Evolutionary conservation across 129 eudicot genomes (phyloP), one percentile per base, ranked within the genome.

Genomic region (Deinandra increscens): DNA sequence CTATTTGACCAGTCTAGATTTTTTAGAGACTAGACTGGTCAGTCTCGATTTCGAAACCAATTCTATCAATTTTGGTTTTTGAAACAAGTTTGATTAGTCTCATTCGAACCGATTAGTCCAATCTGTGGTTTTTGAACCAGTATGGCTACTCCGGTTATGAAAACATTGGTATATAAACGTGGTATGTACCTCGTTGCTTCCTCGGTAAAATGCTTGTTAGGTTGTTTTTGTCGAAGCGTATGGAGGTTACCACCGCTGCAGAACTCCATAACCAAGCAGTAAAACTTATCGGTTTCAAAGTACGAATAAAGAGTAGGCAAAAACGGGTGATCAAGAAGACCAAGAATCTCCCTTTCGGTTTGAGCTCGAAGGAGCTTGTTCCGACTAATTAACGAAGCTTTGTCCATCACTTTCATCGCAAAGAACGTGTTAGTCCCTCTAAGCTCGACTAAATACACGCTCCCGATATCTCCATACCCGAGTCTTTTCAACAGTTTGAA

Each of bases 351-450:
- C 73, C 60, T 68, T 63, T 88, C 96, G 4, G 91, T 88, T 50
- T 88, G 85, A 50, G 96, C 92, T 41, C 96, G 73, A 54, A 85
- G 82, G 4, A 88, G 72, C 65, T 88, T 88, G 54, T 88, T 88
- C 43, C 96, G 79, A 66, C 91, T 85, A 6, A 89, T 91, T 50
- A 88, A 77, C 12, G 96, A 85, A 13, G 85, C 83, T 60, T 85
- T 88, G 71, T 88, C 96, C 96, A 88, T 88, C 9, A 85, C 87
- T 72, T 88, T 88, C 91, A 88, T 88, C 3, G 96, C 96, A 61
- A 83, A 88, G 66, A 60, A 82, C 31, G 91, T 38, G 39, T 74
- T 81, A 18, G 91, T 85, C 53, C 87, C 89, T 75, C 81, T 60
- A 1, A 85, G 86, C 60, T 88, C 91, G 41, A 83, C 91, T 38